Evolutionary conservation across 2,329 filamentous ascomycete species (phyloP).

Genomic region (Colletotrichum tropicicola): DNA sequence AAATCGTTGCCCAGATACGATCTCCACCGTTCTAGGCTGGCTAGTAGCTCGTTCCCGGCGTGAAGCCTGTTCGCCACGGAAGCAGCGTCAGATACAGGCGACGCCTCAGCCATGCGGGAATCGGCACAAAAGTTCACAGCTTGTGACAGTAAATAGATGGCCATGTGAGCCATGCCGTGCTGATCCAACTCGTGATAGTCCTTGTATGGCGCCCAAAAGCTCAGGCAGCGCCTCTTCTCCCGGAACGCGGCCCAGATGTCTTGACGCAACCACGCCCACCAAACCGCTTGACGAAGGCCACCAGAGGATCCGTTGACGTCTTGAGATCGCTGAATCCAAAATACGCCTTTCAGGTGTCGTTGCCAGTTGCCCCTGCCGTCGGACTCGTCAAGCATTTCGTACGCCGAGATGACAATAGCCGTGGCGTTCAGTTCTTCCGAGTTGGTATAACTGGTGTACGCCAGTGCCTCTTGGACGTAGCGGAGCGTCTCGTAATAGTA

Average conservation of each 20-base stretch:
- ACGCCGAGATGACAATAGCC: constrained; percentile 67
- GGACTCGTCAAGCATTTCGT: constrained; percentile 72
- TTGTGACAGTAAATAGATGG: constrained; percentile 64
- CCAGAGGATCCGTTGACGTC: constrained; percentile 67
- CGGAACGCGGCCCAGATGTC: constrained; percentile 72
- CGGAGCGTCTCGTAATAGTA: constrained; percentile 72
- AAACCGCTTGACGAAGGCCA: constrained; percentile 65
- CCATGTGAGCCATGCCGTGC: constrained; percentile 61
- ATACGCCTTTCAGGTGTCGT: constrained; percentile 69
- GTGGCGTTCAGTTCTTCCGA: constrained; percentile 68
- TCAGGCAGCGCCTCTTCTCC: constrained; percentile 63
- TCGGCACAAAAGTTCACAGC: constrained; percentile 66
- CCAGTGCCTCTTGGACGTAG: constrained; percentile 68
- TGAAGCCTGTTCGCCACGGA: constrained; percentile 21
- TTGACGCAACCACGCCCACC: constrained; percentile 75
- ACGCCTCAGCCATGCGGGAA: constrained; percentile 34
- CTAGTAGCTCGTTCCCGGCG: constrained; percentile 34
- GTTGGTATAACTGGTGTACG: constrained; percentile 64
- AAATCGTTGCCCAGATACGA: constrained; percentile 47
- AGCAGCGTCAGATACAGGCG: constrained; percentile 14
- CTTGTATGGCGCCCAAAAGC: constrained; percentile 65
- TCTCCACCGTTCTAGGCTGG: constrained; percentile 42
- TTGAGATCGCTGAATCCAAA: constrained; percentile 72
- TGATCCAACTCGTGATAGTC: constrained; percentile 56
- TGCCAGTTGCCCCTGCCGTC: constrained; percentile 65